Evolutionary conservation across 495 filamentous ascomycete genomes (phyloP).

Genomic region (Antarctomyces pellizariae): DNA sequence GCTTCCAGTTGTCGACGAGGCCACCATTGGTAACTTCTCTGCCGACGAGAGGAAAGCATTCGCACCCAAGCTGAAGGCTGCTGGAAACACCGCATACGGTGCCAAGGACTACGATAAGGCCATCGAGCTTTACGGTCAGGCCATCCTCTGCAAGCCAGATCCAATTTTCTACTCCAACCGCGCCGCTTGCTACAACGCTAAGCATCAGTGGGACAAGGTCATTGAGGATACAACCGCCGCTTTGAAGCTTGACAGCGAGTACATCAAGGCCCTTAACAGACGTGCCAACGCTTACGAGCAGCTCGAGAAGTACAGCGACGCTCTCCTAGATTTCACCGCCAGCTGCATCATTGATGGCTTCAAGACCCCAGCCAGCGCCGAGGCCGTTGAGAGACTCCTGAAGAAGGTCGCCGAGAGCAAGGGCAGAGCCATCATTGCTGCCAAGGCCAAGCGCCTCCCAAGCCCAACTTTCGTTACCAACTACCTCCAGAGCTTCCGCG

Average conservation of each 20-base stretch:
- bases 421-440: constrained; percentile 60
- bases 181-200: constrained; percentile 88
- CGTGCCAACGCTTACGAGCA: constrained; percentile 93
- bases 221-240: constrained; percentile 93
- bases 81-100: constrained; percentile 91
- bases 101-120: constrained; percentile 75
- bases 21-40: constrained; percentile 41
- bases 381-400: constrained; percentile 74
- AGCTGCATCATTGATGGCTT: constrained; percentile 98
- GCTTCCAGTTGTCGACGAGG: constrained; percentile 68
- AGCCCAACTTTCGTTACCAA: constrained; percentile 93
- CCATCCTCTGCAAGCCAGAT: constrained; percentile 90
- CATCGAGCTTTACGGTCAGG: constrained; percentile 84
- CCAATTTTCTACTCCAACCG: constrained; percentile 98
- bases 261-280: constrained; percentile 92
- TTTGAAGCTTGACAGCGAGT: constrained; percentile 75
- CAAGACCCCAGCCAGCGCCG: constrained; percentile 65
- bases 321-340: constrained; percentile 89
- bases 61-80: constrained; percentile 75
- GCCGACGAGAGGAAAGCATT: constrained; percentile 60
- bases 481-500: constrained; percentile 93
- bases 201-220: constrained; percentile 81
- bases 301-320: constrained; percentile 71
- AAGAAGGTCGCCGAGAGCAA: constrained; percentile 95
- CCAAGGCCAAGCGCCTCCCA: constrained; percentile 55